phyloP scores from a whole-genome alignment of 768 basidiomycete species.

The Sarcodon aspratus region DNA sequence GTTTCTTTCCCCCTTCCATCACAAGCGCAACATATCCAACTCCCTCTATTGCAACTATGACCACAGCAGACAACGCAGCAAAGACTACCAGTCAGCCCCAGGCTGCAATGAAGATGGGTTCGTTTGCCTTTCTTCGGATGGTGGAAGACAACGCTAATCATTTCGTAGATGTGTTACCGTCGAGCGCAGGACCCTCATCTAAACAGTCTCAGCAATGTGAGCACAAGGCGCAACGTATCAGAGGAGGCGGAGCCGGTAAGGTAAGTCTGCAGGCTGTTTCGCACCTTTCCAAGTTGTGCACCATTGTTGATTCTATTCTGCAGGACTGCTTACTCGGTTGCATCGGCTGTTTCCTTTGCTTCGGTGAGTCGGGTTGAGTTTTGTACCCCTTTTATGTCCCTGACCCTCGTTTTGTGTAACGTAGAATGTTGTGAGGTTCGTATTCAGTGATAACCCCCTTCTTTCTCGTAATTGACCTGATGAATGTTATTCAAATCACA shows the following conservation, averaged over 20 bases:
- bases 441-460: neutral
- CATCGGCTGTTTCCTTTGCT: conserved; percentile 62
- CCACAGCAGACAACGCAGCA: neutral
- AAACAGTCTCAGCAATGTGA: conserved; percentile 24
- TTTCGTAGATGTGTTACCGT: neutral
- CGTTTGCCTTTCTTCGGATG: neutral
- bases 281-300: neutral
- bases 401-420: neutral
- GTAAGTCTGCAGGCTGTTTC: conserved; percentile 18
- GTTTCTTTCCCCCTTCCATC: too few relatives aligned
- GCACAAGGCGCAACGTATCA: conserved; percentile 43
- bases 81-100: neutral
- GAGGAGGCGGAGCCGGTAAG: conserved; percentile 64
- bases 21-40: too few relatives aligned
- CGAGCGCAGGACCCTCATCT: conserved; percentile 19
- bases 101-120: neutral
- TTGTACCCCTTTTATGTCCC: neutral
- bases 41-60: too few relatives aligned
- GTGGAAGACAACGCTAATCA: neutral
- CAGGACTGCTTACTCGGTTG: conserved; percentile 60
- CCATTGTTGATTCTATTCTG: neutral
- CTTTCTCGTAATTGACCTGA: neutral
- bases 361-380: conserved; percentile 31
- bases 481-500: conserved; percentile 13
- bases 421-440: conserved; percentile 64